phyloP scores from a whole-genome alignment of 257 asterid species.

The Nicotiana otophora region DNA sequence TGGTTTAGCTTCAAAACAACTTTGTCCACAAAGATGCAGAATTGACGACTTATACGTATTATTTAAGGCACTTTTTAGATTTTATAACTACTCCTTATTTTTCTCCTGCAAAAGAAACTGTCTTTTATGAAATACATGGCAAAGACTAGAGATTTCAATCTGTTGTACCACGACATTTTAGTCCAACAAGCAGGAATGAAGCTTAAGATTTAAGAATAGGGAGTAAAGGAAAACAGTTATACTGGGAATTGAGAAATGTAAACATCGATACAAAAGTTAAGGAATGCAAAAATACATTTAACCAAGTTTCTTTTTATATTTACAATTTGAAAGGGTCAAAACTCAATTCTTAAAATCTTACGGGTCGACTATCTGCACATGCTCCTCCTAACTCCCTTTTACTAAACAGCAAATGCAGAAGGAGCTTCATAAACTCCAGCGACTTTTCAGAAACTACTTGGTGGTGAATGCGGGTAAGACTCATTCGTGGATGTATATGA shows the following conservation, averaged over 20 bases:
- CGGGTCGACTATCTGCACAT: background rate
- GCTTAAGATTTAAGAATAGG: background rate
- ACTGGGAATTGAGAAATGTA: background rate
- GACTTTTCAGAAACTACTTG: background rate
- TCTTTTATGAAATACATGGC: background rate
- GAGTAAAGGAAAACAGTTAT: background rate
- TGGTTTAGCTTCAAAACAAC: background rate
- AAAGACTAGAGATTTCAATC: background rate
- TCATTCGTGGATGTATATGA: background rate
- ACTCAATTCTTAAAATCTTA: background rate
- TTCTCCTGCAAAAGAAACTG: background rate
- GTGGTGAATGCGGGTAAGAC: background rate
- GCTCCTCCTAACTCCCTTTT: background rate
- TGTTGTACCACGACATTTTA: background rate
- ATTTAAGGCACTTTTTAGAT: background rate
- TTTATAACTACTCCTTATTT: background rate
- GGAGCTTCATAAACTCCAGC: background rate
- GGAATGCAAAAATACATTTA: background rate
- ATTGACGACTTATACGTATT: background rate
- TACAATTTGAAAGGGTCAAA: background rate
- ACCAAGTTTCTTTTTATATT: background rate
- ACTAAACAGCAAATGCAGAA: background rate
- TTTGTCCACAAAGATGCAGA: background rate
- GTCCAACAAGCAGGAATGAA: background rate
- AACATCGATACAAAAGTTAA: background rate